These are phyloP conservation scores for Pseudoturritis turrita DNA, from an alignment of 345 rosid genomes.

Conservation along the genomic window DNA sequence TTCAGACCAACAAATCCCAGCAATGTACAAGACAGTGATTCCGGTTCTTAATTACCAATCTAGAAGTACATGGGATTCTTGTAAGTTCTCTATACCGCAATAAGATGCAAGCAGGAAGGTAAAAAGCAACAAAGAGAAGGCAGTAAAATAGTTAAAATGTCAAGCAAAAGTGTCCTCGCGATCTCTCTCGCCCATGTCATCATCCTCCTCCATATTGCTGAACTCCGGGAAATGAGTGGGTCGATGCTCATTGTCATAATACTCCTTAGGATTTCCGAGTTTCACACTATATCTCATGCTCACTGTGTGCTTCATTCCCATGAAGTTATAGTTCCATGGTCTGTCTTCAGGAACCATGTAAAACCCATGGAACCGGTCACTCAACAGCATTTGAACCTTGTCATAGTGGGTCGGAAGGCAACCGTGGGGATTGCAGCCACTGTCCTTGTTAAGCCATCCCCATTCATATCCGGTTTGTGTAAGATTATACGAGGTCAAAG, in stretches of 20 bases:
- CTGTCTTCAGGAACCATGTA: slow-evolving; percentile 85
- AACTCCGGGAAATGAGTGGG: slow-evolving; percentile 87
- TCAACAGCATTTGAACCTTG: slow-evolving; percentile 92
- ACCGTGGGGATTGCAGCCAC: slow-evolving; percentile 77
- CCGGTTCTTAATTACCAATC: too few species aligned
- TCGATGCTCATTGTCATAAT: slow-evolving; percentile 76
- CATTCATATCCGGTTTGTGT: slow-evolving; percentile 86
- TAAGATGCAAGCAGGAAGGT: too few species aligned
- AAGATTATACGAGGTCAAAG: slow-evolving; percentile 79
- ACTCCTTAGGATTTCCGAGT: slow-evolving; percentile 76
- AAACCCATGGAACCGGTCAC: slow-evolving; percentile 85
- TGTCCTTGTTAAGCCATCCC: slow-evolving; percentile 83
- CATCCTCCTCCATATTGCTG: slow-evolving; percentile 77
- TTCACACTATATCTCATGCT: slow-evolving; percentile 84
- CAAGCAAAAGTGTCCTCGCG: slow-evolving; percentile 71
- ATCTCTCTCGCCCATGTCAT: slow-evolving; percentile 55
- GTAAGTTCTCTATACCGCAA: too few species aligned
- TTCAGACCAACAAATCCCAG: too few species aligned
- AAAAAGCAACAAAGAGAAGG: too few species aligned
- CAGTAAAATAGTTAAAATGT: neutral
- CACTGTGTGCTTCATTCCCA: slow-evolving; percentile 83
- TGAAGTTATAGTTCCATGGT: slow-evolving; percentile 90
- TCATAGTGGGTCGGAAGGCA: slow-evolving; percentile 88
- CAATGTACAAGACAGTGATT: too few species aligned
- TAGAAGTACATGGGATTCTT: too few species aligned